Evolutionary conservation across 176 grass and related monocot species (phyloP).

Genomic region (Elymus sibiricus): DNA sequence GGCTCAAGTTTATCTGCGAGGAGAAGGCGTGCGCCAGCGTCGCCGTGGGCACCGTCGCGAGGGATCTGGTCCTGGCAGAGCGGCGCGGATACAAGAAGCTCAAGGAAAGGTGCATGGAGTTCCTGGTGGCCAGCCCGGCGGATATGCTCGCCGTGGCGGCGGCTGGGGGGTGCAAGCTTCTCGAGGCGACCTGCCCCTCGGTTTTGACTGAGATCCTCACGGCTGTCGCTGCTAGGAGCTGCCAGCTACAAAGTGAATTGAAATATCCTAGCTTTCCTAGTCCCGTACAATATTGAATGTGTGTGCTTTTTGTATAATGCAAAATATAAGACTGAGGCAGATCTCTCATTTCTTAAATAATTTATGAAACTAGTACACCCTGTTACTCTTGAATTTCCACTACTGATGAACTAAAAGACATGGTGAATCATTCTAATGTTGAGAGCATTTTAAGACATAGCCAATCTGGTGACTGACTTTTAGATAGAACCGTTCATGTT

Average conservation of each 20-base stretch:
- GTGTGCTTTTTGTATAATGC: no score
- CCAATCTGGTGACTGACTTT: no score
- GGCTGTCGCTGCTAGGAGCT: background rate
- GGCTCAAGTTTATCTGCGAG: constrained; percentile 49
- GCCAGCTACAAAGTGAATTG: background rate
- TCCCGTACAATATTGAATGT: no score
- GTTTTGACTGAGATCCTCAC: background rate
- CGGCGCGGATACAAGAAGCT: constrained; percentile 36
- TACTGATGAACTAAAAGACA: no score
- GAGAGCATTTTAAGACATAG: no score
- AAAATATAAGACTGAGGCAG: no score
- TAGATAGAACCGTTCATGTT: no score
- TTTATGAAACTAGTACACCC: no score
- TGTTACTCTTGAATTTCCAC: no score
- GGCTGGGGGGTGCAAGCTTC: background rate
- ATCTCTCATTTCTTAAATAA: no score
- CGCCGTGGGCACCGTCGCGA: constrained; percentile 21
- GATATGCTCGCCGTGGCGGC: background rate
- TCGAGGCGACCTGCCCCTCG: background rate
- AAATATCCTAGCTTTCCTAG: no score
- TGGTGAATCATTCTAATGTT: no score
- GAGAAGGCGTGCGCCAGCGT: constrained; percentile 21
- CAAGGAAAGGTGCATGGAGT: constrained; percentile 41
- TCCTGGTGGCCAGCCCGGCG: constrained; percentile 8
- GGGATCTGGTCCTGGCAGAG: constrained; percentile 34